A percentile compares a stretch with the other conserved stretches of the same genome.
phyloP scores from a whole-genome alignment of 2,329 filamentous ascomycete genomes.

The Colletotrichum paranaense region DNA sequence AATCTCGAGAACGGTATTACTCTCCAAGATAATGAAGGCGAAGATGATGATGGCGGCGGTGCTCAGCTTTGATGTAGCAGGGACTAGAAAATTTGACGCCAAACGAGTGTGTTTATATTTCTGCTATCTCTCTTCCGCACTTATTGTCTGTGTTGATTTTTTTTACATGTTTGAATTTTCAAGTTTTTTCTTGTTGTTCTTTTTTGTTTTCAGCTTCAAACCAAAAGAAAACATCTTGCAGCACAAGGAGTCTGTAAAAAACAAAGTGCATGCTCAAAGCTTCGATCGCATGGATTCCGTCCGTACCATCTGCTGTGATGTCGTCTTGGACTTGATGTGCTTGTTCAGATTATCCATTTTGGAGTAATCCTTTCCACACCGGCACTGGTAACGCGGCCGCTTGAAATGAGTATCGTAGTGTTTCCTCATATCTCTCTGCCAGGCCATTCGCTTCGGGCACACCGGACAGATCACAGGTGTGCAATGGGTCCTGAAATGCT shows the following conservation, averaged over 20 bases:
- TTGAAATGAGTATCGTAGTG: slow-evolving; percentile 6
- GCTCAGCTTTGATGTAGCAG: background rate
- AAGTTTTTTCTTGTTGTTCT: background rate
- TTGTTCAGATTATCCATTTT: background rate
- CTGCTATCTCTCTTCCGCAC: background rate
- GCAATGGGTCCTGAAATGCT: background rate
- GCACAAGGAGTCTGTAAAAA: no score
- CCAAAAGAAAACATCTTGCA: no score
- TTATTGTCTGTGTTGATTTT: background rate
- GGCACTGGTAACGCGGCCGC: background rate
- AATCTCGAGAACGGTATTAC: background rate
- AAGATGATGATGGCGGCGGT: background rate
- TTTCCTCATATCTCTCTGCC: background rate
- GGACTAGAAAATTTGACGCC: background rate
- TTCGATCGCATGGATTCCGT: background rate
- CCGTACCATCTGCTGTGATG: no score
- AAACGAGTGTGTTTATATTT: background rate
- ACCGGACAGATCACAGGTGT: background rate
- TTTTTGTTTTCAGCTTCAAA: background rate
- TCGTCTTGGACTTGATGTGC: background rate
- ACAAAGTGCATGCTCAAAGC: background rate
- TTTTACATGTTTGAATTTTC: background rate
- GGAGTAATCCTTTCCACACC: background rate
- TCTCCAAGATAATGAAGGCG: background rate
- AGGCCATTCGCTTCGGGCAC: background rate